Conservation (phyloP, 441 rosid genomes). For the Gossypium gossypioides region DNA sequence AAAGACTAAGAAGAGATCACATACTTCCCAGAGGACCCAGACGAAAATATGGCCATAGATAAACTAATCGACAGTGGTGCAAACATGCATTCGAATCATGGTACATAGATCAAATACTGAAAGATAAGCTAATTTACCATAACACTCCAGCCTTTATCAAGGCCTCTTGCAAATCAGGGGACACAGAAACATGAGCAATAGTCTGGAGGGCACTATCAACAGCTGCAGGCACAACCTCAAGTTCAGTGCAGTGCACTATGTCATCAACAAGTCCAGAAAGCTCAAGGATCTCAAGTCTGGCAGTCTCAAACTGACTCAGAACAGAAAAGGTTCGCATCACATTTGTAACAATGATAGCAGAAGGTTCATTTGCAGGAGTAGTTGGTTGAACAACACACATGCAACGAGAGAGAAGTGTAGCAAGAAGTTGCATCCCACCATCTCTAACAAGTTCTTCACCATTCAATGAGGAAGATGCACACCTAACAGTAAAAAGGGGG, state of each 20-base stretch:
- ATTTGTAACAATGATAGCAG: conserved; percentile 88
- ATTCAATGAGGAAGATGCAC: conserved; percentile 89
- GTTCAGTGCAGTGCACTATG: conserved; percentile 93
- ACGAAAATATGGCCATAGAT: neutral
- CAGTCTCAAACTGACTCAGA: conserved; percentile 88
- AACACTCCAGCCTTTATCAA: conserved; percentile 86
- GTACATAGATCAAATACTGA: neutral
- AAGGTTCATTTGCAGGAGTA: conserved; percentile 81
- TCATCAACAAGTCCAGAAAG: conserved; percentile 71
- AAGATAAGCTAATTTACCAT: conserved; percentile 46
- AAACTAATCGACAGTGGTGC: neutral
- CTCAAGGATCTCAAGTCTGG: conserved; percentile 73
- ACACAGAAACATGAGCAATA: conserved; percentile 73
- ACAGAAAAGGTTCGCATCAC: conserved; percentile 83
- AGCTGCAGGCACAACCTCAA: conserved; percentile 89
- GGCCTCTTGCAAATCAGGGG: conserved; percentile 71
- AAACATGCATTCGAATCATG: conserved; percentile 4
- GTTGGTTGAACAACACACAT: conserved; percentile 96
- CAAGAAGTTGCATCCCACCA: conserved; percentile 86
- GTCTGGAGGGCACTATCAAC: conserved; percentile 92
- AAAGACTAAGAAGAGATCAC: conserved; percentile 1
- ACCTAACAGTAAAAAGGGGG: conserved; percentile 35
- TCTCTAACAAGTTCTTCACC: conserved; percentile 99
- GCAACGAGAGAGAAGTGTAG: conserved; percentile 89
- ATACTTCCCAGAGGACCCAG: neutral